Evolutionary conservation across 805 yeast species (phyloP), one percentile per base, ranked within the genome.

Genomic region (Yamadazyma paraphyllophila): DNA sequence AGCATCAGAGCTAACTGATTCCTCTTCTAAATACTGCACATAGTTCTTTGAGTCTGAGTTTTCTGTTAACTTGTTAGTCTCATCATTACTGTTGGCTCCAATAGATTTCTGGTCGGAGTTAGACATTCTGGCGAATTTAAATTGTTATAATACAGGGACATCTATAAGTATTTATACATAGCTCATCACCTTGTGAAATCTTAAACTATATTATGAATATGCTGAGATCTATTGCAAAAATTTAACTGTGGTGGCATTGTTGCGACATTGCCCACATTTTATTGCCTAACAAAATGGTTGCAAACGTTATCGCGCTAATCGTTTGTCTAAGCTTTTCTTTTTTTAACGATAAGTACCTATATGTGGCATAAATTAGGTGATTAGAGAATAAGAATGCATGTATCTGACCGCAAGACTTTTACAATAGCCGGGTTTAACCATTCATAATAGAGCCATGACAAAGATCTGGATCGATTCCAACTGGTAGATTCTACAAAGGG

Each of bases 1-100:
- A 14, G 12, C 12, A 8, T 30, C 41, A 17, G 44, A 45, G 12
- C 24, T 20, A 24, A 45, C 20, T 29, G 48, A 45, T 6, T 13
- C 36, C 30, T 43, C 27, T n/a, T 25, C 46, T n/a, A 29, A 7
- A 20, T 16, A 26, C 13, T 27, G n/a, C 27, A n/a, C 32, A 15
- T 25, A 12, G n/a, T 33, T 26, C 11, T 41, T 41, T 13, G 13
- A 5, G 30, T 39, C 41, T n/a, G 16, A 7, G 7, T 37, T 26
- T 13, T 26, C 20, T 16, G 14, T 16, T 9, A 16, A 16, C 7
- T 17, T 20, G 13, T 29, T 29, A 29, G 31, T 11, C 8, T 29
- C 31, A 11, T 29, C 31, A n/a, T 10, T 29, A n/a, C 31, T 29
- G 4, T n/a, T 7, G 3, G 13, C 31, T 11, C 31, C 31, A 29